Conservation (phyloP, 169 alveolate species). For the Miamiensis avidus region DNA sequence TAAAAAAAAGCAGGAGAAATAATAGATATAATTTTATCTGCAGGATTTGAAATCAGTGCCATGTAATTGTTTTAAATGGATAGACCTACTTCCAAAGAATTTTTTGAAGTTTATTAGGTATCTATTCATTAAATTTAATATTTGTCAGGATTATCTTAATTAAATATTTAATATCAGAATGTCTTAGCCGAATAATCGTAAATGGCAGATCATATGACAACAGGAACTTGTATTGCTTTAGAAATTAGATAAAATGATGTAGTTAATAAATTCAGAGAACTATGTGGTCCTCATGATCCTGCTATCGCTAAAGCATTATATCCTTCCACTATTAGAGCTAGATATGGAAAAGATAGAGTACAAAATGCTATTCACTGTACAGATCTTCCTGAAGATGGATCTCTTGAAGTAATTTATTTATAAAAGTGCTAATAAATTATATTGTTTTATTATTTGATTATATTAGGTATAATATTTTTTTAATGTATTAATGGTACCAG, state of each 20-base stretch:
- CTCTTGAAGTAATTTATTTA: conserved; percentile 59
- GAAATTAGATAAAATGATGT: conserved; percentile 88
- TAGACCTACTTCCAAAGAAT: conserved; percentile 85
- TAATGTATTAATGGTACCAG: not conserved
- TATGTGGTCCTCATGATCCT: conserved; percentile 91
- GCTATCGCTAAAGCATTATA: conserved; percentile 82
- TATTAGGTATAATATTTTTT: not conserved
- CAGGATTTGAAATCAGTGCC: conserved; percentile 88
- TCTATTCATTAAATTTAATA: not conserved
- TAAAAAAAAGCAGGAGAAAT: conserved; percentile 82
- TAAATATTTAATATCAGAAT: conserved; percentile 9
- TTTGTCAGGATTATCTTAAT: not conserved
- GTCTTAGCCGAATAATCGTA: conserved; percentile 80
- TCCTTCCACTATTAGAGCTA: conserved; percentile 90
- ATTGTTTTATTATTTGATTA: too few relatives aligned
- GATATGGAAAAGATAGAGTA: conserved; percentile 88
- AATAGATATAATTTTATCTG: conserved; percentile 75
- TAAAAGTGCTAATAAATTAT: not conserved
- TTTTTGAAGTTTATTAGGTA: conserved; percentile 89
- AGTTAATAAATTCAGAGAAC: conserved; percentile 76
- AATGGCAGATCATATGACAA: conserved; percentile 84
- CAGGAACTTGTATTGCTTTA: conserved; percentile 87
- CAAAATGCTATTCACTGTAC: conserved; percentile 92
- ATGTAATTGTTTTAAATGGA: conserved; percentile 82
- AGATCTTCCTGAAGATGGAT: conserved; percentile 90